Base-by-base conservation (phyloP, 805 yeast genomes). In the Brettanomyces nanus region DNA sequence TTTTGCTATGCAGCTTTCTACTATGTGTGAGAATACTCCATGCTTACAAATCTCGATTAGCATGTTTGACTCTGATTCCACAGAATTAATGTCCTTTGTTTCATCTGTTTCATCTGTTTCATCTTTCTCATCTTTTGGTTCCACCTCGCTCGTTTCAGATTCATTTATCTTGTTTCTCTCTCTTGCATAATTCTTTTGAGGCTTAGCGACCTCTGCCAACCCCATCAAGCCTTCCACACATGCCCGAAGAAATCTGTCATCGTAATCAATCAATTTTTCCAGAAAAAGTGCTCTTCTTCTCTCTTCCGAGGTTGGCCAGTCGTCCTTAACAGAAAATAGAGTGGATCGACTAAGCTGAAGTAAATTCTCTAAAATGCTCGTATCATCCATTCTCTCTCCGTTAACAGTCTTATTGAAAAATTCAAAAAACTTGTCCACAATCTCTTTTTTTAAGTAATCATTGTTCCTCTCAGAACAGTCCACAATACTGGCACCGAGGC, bases 281-380 rank as follows among this genome's bases (percentile, higher is more conserved):
- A 84, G 60, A 48, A 87, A 80, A 15, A 85, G 49, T 0, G 95
- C 68, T 43, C 92, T 66, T 62, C 89, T 75, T 66, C 94, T 74
- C 54, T 85, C 95, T 49, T 84, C 92, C 0, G 87, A 82, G 1
- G 95, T 85, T 33, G 95, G 95, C 95, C 95, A 85, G 56, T 85
- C 95, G 47, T 77, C 94, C 45, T 74, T 73, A 2, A 86, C 80
- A 58, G 84, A 83, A 22, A 90, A 92, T 39, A 85, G 62, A 0
- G 95, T 85, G 0, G 94, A 83, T 1, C 73, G 63, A 4, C 78
- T 68, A 44, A 85, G 59, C 48, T 72, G 72, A 36, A 85, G 64
- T 19, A 81, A 71, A 43, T 79, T 80, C 46, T 84, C 94, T 43
- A 84, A 62, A 34, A 85, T 69, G 41, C 70, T 77, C 4, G 56